Evolutionary conservation across 805 yeast species (phyloP), one percentile per base, ranked within the genome.

Genomic region (Kluyveromyces aestuarii): DNA sequence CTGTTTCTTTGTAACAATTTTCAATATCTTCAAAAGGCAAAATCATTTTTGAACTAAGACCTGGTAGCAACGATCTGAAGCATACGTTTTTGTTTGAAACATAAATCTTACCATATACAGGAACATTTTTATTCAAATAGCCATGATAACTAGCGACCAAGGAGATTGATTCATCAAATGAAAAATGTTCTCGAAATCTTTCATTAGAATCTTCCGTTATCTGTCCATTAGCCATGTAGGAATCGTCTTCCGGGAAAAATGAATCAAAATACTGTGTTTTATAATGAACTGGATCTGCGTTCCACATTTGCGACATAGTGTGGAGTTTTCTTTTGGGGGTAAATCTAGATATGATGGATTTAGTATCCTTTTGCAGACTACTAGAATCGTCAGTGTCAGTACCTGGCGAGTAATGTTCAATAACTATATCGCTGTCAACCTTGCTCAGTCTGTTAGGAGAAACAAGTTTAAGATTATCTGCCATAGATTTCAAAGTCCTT

Each of bases 21-120:
- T 85, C 95, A 27, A 91, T 69, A 57, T 87, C 95, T 5, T 60
- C 58, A 38, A 85, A 67, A 0, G 98, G 98, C 8, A 91, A 65
- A 7, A 89, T 78, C 96, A 91, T 87, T 49, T 78, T 78, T 1
- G 95, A 84, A 37, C 77, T 75, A 0, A 84, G 73, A 0, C 95
- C 93, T 0, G 95, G 95, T 3, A 87, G 59, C 37, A 87, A 69
- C 37, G 95, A 82, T 51, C 93, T 72, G 66, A 85, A 91, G 53
- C 96, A 90, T n/a, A 91, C 61, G 48, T 76, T 78, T 30, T 72
- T 73, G 17, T 75, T 70, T 0, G 95, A 87, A 11, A 91, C 56
- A 62, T 88, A 88, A 2, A 90, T 59, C 56, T 87, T 86, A 1
- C 98, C 98, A 65, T 87, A 89, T 1, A 81, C 70, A 1, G 96